Percentiles rank a stretch among this genome's conserved stretches.
Conservation (phyloP, 2,329 filamentous ascomycete genomes). For the Fusarium floridanum region DNA sequence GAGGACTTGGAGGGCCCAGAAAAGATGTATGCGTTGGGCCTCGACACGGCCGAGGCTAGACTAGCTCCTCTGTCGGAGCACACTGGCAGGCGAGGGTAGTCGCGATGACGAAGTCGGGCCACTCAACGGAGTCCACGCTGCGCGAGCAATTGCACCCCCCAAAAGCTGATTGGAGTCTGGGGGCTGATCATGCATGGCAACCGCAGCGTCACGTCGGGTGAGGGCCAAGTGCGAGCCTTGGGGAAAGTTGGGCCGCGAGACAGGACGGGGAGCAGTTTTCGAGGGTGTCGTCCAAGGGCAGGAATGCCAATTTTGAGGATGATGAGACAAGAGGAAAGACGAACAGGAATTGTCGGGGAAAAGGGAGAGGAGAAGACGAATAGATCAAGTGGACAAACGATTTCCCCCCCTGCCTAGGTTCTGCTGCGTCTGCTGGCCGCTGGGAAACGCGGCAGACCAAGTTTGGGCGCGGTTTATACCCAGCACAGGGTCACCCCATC, state of each 20-base stretch:
- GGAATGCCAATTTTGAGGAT: slow-evolving; percentile 13
- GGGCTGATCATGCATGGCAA: slow-evolving; percentile 49
- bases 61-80: slow-evolving; percentile 34
- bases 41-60: slow-evolving; percentile 41
- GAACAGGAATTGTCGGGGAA: slow-evolving; percentile 10
- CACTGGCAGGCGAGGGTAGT: slow-evolving; percentile 34
- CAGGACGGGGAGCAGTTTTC: slow-evolving; percentile 13
- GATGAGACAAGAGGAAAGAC: background rate
- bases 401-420: slow-evolving; percentile 4
- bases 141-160: slow-evolving; percentile 43
- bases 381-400: slow-evolving; percentile 23
- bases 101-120: slow-evolving; percentile 41
- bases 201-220: slow-evolving; percentile 47
- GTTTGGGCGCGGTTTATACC: slow-evolving; percentile 41
- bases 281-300: slow-evolving; percentile 11
- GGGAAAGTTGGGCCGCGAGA: slow-evolving; percentile 46
- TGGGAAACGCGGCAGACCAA: slow-evolving; percentile 44
- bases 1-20: slow-evolving; percentile 31
- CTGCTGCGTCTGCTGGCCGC: slow-evolving; percentile 32
- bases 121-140: slow-evolving; percentile 49
- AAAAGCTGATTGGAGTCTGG: slow-evolving; percentile 46
- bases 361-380: slow-evolving; percentile 21
- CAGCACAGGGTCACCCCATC: slow-evolving; percentile 37
- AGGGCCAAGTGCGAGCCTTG: slow-evolving; percentile 42
- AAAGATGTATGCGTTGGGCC: slow-evolving; percentile 40